Conservation (phyloP, 2,329 filamentous ascomycete species). For the Cytospora mali region DNA sequence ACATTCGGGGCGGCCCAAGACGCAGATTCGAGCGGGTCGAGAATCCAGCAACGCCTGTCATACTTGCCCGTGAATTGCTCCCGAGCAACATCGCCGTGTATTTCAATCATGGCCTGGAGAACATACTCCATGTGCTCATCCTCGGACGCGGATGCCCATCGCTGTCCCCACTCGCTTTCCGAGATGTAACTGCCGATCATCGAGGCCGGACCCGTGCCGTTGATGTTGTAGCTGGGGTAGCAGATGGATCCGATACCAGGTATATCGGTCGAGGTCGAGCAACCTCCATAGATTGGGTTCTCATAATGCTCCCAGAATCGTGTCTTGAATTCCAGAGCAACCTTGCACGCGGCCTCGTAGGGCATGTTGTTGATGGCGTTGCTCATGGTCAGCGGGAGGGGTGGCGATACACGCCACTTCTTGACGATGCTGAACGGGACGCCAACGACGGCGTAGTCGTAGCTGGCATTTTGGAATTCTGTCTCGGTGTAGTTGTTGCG, state of each 20-base stretch:
- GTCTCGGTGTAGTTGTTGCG: conserved; percentile 45
- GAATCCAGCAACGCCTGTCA: conserved; percentile 66
- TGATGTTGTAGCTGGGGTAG: conserved; percentile 69
- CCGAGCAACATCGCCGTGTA: conserved; percentile 63
- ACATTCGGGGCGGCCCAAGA: conserved; percentile 63
- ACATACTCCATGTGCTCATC: conserved; percentile 65
- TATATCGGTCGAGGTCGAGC: conserved; percentile 59
- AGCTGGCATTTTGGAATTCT: conserved; percentile 51
- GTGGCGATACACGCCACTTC: conserved; percentile 58
- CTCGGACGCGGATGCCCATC: conserved; percentile 52
- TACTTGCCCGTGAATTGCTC: conserved; percentile 68
- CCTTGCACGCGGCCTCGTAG: conserved; percentile 54
- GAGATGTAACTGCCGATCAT: conserved; percentile 63
- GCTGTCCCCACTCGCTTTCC: conserved; percentile 42
- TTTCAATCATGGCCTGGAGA: conserved; percentile 66
- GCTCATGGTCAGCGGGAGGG: conserved; percentile 44
- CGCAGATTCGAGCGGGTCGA: conserved; percentile 62
- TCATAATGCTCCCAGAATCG: conserved; percentile 60
- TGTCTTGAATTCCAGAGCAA: conserved; percentile 68
- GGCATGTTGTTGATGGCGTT: conserved; percentile 51
- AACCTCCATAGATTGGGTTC: conserved; percentile 65
- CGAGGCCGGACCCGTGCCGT: conserved; percentile 53
- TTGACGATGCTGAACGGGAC: conserved; percentile 67
- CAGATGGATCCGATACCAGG: conserved; percentile 63
- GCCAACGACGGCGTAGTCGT: conserved; percentile 67